These are phyloP conservation scores for Lecanosticta acicola DNA, from an alignment of 2,329 filamentous ascomycete genomes.

Conservation along the genomic window DNA sequence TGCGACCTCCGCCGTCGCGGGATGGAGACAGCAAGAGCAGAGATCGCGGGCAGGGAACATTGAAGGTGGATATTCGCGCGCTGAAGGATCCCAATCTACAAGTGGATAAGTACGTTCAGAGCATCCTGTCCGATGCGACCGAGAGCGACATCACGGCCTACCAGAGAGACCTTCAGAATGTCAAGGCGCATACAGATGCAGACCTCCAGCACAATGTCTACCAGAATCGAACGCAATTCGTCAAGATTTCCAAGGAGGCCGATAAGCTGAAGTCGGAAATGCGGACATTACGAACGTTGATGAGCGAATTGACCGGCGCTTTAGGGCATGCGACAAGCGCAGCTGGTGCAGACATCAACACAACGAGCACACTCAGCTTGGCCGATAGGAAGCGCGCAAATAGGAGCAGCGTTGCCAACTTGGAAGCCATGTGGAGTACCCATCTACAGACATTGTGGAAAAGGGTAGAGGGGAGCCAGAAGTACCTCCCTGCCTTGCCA, in stretches of 20 bases:
- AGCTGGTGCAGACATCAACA: slow-evolving; percentile 33
- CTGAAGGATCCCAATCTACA: slow-evolving; percentile 73
- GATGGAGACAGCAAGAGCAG: slow-evolving; percentile 36
- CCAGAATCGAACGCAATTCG: slow-evolving; percentile 91
- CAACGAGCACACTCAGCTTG: slow-evolving; percentile 30
- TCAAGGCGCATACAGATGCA: slow-evolving; percentile 70
- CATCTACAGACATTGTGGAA: slow-evolving; percentile 83
- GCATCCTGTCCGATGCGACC: slow-evolving; percentile 73
- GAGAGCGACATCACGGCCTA: slow-evolving; percentile 82
- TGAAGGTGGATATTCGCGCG: slow-evolving; percentile 69
- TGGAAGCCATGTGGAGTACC: slow-evolving; percentile 62
- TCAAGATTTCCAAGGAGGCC: slow-evolving; percentile 98
- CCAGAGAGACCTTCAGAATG: slow-evolving; percentile 66
- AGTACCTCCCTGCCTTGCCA: slow-evolving; percentile 83
- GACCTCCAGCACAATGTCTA: slow-evolving; percentile 94
- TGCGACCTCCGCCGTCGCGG: slow-evolving; percentile 17
- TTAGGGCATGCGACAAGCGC: slow-evolving; percentile 44
- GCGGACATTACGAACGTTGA: slow-evolving; percentile 80
- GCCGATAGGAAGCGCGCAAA: slow-evolving; percentile 59
- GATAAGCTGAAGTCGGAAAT: slow-evolving; percentile 97
- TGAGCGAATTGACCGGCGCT: slow-evolving; percentile 72
- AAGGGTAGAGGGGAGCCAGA: slow-evolving; percentile 94
- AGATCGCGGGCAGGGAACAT: slow-evolving; percentile 36
- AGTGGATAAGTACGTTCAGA: slow-evolving; percentile 62
- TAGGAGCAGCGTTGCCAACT: slow-evolving; percentile 77